Conservation (phyloP, 768 basidiomycete genomes). For the Auriculariales sp. region DNA sequence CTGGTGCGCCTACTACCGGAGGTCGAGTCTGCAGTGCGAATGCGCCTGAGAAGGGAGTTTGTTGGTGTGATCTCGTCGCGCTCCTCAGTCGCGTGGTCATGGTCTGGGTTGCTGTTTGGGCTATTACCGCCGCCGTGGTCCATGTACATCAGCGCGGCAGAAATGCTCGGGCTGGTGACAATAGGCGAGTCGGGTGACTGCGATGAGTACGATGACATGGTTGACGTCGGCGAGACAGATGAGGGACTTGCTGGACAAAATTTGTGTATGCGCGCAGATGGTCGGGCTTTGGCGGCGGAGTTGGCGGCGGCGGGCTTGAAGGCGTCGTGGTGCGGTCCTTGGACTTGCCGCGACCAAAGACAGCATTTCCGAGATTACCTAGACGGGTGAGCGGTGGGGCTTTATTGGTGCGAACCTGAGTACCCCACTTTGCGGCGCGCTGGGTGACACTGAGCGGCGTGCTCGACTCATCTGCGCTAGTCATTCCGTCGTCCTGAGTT, state of each 20-base stretch:
- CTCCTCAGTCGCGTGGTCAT: not conserved
- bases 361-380: not conserved
- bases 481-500: not conserved
- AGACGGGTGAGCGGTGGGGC: not conserved
- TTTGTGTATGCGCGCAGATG: not conserved
- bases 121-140: not conserved
- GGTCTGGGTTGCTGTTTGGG: not conserved
- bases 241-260: no score
- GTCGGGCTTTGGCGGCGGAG: not conserved
- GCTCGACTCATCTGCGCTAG: not conserved
- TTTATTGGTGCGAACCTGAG: not conserved
- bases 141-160: slow-evolving; percentile 43
- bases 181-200: slow-evolving; percentile 11
- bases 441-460: not conserved
- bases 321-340: not conserved
- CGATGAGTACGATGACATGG: no score
- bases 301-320: not conserved
- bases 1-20: not conserved
- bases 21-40: not conserved
- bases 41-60: not conserved
- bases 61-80: not conserved
- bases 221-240: no score
- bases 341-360: not conserved
- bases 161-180: slow-evolving; percentile 40
- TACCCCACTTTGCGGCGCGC: not conserved